These are phyloP conservation scores for Neospermospora avenae DNA, from an alignment of 2,329 filamentous ascomycete species.

Conservation along the genomic window DNA sequence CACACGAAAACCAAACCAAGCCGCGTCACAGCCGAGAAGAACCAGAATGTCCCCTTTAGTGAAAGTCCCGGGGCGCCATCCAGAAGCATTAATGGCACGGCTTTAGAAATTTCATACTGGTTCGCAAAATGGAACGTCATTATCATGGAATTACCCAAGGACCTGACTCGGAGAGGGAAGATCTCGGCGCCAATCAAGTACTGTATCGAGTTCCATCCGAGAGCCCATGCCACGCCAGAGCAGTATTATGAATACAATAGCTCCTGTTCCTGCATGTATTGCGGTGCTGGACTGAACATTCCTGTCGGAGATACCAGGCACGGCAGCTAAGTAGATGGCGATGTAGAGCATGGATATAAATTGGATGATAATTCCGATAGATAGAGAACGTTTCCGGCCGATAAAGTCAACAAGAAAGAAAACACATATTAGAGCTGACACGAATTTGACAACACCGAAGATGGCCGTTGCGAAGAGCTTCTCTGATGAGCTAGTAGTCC, in stretches of 20 bases:
- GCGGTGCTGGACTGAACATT: conserved; percentile 44
- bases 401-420: conserved; percentile 78
- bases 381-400: conserved; percentile 66
- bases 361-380: conserved; percentile 59
- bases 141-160: conserved; percentile 66
- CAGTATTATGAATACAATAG: conserved; percentile 72
- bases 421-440: conserved; percentile 64
- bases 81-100: conserved; percentile 73
- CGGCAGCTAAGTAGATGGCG: conserved; percentile 57
- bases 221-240: conserved; percentile 65
- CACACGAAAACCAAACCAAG: conserved; percentile 68
- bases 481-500: conserved; percentile 64
- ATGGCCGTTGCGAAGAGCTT: conserved; percentile 71
- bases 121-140: conserved; percentile 80
- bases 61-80: conserved; percentile 43
- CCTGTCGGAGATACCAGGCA: conserved; percentile 55
- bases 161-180: conserved; percentile 70
- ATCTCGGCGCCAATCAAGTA: conserved; percentile 76
- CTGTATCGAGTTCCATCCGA: conserved; percentile 74
- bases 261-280: conserved; percentile 59
- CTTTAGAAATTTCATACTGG: conserved; percentile 73
- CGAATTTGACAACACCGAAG: conserved; percentile 72
- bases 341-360: conserved; percentile 60
- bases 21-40: conserved; percentile 71
- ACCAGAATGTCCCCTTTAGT: conserved; percentile 68